A percentile compares a stretch with the other conserved stretches of the same genome.
phyloP scores from a whole-genome alignment of 257 asterid genomes.

The Cinchona pubescens region DNA sequence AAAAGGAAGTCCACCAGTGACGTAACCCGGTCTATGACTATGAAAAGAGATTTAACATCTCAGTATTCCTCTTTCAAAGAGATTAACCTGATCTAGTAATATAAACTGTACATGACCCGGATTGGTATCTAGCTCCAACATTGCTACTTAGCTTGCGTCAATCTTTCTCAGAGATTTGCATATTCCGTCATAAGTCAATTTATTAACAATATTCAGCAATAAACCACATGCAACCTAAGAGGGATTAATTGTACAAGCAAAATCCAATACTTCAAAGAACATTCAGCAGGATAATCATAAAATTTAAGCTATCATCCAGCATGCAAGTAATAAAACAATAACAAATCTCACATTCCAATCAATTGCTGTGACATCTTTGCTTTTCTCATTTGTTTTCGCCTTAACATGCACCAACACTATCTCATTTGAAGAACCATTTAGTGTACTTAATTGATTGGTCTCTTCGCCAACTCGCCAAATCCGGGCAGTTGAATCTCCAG shows the following conservation, averaged over 20 bases:
- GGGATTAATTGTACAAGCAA: background rate
- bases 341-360: conserved; percentile 39
- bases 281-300: background rate
- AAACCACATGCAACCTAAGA: no score
- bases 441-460: conserved; percentile 15
- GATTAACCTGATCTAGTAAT: no score
- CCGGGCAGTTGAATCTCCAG: conserved; percentile 42
- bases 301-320: background rate
- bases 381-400: conserved; percentile 29
- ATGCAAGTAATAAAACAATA: background rate
- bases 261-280: background rate
- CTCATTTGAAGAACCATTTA: conserved; percentile 9
- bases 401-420: conserved; percentile 26
- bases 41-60: background rate
- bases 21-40: no score
- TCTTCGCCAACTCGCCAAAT: conserved; percentile 29
- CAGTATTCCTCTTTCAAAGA: no score
- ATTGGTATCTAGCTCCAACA: background rate
- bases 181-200: no score
- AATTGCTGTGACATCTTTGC: conserved; percentile 31
- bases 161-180: no score
- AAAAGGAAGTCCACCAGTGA: background rate
- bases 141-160: background rate
- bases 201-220: no score
- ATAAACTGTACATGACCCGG: background rate